A percentile compares a stretch with the other conserved stretches of the same genome.
Conservation (phyloP, 495 filamentous ascomycete species). For the Trichoderma erinaceum region DNA sequence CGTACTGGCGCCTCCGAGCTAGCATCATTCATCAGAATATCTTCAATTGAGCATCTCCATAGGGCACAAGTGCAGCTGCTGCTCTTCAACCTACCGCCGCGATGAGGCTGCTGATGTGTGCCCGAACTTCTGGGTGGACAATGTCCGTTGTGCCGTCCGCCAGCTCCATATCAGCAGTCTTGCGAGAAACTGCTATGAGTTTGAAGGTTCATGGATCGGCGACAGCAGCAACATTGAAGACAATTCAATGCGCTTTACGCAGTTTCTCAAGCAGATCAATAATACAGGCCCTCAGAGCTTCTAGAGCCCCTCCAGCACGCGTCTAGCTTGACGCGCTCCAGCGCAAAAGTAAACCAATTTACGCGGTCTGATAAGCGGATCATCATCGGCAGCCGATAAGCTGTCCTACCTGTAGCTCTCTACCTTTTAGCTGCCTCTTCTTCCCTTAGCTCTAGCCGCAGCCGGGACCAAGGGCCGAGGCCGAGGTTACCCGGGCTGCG, state of each 20-base stretch:
- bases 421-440: not conserved
- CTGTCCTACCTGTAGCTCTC: not conserved
- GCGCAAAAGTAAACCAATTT: slow-evolving; percentile 15
- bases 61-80: slow-evolving; percentile 6
- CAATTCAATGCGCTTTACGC: not conserved
- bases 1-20: slow-evolving; percentile 83
- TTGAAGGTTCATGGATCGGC: not conserved
- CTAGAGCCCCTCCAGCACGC: slow-evolving; percentile 25
- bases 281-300: not conserved
- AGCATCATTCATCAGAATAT: slow-evolving; percentile 10
- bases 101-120: slow-evolving; percentile 84
- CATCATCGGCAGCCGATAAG: slow-evolving; percentile 9
- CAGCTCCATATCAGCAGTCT: slow-evolving; percentile 40
- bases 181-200: not conserved
- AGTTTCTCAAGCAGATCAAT: not conserved
- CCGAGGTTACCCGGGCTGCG: slow-evolving; percentile 38
- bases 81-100: slow-evolving; percentile 63
- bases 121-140: slow-evolving; percentile 82
- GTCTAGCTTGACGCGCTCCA: slow-evolving; percentile 19
- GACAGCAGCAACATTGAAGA: not conserved
- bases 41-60: not conserved
- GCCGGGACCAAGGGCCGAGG: slow-evolving; percentile 30
- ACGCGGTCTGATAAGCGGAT: slow-evolving; percentile 13
- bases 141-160: slow-evolving; percentile 46
- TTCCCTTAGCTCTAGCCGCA: not conserved